Percentiles rank a stretch among this genome's conserved stretches.
These are phyloP conservation scores for Thermothielavioides terrestris DNA, from an alignment of 495 filamentous ascomycete species.

Conservation along the genomic window DNA sequence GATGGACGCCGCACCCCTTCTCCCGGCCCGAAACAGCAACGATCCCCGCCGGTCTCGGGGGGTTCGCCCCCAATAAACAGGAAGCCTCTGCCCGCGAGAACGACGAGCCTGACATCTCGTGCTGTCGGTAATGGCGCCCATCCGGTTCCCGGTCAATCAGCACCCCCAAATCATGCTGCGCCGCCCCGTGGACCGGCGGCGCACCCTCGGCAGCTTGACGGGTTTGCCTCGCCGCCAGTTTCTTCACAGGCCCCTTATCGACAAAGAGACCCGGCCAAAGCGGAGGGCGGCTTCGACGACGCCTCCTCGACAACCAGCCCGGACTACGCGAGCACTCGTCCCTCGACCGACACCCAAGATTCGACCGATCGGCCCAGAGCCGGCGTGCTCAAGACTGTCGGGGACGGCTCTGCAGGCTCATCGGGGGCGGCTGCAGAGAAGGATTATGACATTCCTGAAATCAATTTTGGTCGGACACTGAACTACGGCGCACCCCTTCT, in stretches of 20 bases:
- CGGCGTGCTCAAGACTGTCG: constrained; percentile 76
- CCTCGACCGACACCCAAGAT: constrained; percentile 53
- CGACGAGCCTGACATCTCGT: constrained; percentile 33
- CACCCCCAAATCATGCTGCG: constrained; percentile 1
- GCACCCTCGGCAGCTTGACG: constrained; percentile 27
- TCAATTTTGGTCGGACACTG: constrained; percentile 84
- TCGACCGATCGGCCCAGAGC: constrained; percentile 64
- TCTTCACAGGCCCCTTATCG: constrained; percentile 15
- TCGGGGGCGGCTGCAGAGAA: constrained; percentile 12
- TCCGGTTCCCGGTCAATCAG: constrained; percentile 17
- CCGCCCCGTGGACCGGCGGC: constrained; percentile 12
- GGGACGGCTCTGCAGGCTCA: constrained; percentile 39
- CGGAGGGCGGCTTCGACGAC: constrained; percentile 39
- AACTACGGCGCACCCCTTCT: constrained; percentile 45
- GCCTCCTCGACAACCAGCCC: constrained; percentile 41
- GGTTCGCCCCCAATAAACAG: constrained; percentile 32
- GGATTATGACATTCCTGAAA: constrained; percentile 53
- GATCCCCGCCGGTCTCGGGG: constrained; percentile 21
- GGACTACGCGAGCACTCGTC: constrained; percentile 62
- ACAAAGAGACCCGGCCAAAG: constrained; percentile 30
- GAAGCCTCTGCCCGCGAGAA: constrained; percentile 55
- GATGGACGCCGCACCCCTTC: constrained; percentile 33
- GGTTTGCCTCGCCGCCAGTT: constrained; percentile 11
- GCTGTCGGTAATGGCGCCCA: constrained; percentile 19
- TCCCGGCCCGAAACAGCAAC: constrained; percentile 15